Conservation (phyloP, 345 rosid genomes). For the Excoecaria cochinchinensis region DNA sequence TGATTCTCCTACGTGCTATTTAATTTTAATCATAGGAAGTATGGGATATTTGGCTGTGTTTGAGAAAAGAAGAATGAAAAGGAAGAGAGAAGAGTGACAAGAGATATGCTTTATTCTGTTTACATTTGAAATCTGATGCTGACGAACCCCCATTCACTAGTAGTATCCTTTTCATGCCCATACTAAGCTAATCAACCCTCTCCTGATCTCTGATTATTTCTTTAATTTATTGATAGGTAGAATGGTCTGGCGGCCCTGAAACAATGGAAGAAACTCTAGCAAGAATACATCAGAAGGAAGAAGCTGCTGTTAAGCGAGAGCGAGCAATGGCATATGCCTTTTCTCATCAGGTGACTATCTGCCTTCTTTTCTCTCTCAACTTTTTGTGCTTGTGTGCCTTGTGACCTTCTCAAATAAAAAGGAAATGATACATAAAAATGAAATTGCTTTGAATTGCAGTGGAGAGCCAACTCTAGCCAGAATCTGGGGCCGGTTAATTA, state of each 20-base stretch:
- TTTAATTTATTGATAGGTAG: slow-evolving; percentile 57
- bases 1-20: not conserved
- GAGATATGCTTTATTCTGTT: not conserved
- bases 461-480: slow-evolving; percentile 70
- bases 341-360: slow-evolving; percentile 74
- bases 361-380: not conserved
- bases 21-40: no score
- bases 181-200: not conserved
- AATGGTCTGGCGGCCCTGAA: slow-evolving; percentile 81
- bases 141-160: not conserved
- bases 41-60: not conserved
- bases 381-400: not conserved
- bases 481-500: slow-evolving; percentile 43
- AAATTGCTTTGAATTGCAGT: slow-evolving; percentile 41
- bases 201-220: not conserved
- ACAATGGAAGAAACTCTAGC: slow-evolving; percentile 67
- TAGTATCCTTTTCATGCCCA: not conserved
- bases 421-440: slow-evolving; percentile 3
- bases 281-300: slow-evolving; percentile 81
- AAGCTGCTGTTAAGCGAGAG: slow-evolving; percentile 86
- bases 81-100: not conserved
- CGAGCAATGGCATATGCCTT: slow-evolving; percentile 95
- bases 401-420: not conserved
- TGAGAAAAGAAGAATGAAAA: not conserved
- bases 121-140: not conserved